Base-by-base conservation (phyloP, 163 green algal species). In the Scenedesmus sp. region DNA sequence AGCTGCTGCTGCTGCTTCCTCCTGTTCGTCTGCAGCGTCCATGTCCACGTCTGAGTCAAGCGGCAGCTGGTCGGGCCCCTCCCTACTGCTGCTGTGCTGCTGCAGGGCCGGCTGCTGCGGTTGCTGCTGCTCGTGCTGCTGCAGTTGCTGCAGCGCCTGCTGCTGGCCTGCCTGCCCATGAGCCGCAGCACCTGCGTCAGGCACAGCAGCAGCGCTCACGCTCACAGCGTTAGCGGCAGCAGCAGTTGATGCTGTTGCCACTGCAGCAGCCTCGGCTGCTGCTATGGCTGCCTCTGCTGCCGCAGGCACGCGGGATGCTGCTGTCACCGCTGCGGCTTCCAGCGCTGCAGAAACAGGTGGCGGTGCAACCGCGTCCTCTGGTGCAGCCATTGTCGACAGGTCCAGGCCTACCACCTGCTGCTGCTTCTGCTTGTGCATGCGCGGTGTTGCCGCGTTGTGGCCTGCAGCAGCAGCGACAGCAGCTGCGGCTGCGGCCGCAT, bases 1-100 rank as follows among this genome's bases (percentile, higher is more conserved):
- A 59, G 87, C 87, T 72, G 79, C 49, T 68, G 76, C 87, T 37
- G 51, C 78, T 44, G 76, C 53, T 35, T 76, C 65, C 30, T 76
- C 65, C 65, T 76, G 65, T 3, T 76, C 65, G 18, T 76, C 65
- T 76, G 65, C 65, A 76, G 30, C 65, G 18, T 76, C 65, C 65
- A 76, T 76, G 18, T 76, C 65, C 65, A 76, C 40, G 30, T 76
- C 24, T 56, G 81, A 37, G 12, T 72, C n/a, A 0, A 76, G 44
- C 81, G n/a, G 44, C 44, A 73, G 9, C 49, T 46, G 43, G 12
- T 76, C 30, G 18, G 30, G 30, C 65, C 16, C 30, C 6, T 76
- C 65, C 30, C 30, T 40, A 40, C 83, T 12, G 37, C 83, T 42
- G 53, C 44, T 59, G 56, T 68, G 33, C 59, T 88, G 83, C 56